Base-by-base conservation (phyloP, 768 basidiomycete species). In the Russula olivacea region DNA sequence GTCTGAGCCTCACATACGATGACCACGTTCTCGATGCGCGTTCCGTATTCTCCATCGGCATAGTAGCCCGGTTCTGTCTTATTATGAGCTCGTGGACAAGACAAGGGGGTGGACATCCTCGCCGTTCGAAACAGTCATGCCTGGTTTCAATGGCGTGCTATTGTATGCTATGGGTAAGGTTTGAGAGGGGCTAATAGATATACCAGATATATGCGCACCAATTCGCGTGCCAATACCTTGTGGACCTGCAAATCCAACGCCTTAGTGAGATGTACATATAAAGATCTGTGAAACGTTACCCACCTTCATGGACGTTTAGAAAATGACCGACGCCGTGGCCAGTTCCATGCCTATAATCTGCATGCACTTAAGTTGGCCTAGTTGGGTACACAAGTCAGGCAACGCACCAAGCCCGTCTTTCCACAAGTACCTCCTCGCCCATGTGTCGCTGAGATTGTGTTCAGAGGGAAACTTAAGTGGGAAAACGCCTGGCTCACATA, bases 311-410 rank as follows among this genome's bases (percentile, higher is more conserved):
- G 0, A 98, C 95, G 64, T 97, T 97, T 58, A 98, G 75, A 76
- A 89, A 98, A 67, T 91, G 87, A 0, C 96, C 96, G 36, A 99
- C 89, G 38, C 97, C 96, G 69, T 98, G 96, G 0, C 93, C 93
- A 21, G 95, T 97, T 5, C 92, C 91, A 65, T 97, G 94, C 63
- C 93, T 88, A 57, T 85, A 88, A 70, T 87, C 85, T 87, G 61
- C 30, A 55, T 8, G 48, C 41, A 43, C 36, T 28, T 47, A 43
- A 64, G 40, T 55, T 21, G 48, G 10, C 15, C 14, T 25, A 50
- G 36, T 36, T 40, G 36, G 43, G 30, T 61, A 54, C 25, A 51
- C 61, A 19, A n/a, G 52, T 9, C 23, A 47, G 14, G 58, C 36
- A 11, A 65, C 79, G 66, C 69, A 90, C 89, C 93, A 38, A 95